Evolutionary conservation across 345 rosid genomes (phyloP).

Genomic region (Excoecaria agallocha): DNA sequence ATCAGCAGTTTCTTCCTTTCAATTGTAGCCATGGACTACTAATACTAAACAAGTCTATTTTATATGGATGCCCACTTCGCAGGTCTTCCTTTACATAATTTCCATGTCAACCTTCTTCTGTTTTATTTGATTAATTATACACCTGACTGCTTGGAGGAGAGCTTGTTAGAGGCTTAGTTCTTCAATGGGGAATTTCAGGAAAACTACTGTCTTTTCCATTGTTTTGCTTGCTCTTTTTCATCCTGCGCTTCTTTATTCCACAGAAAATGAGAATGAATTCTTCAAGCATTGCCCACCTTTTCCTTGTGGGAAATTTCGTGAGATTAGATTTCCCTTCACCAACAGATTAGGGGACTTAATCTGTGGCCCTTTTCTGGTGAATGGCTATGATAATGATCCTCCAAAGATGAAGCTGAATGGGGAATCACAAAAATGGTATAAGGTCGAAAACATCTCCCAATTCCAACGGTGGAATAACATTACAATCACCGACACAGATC

Average conservation of each 20-base stretch:
- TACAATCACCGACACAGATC: not conserved
- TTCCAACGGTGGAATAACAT: not conserved
- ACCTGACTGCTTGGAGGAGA: not conserved
- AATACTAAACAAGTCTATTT: too few relatives aligned
- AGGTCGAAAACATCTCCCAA: not conserved
- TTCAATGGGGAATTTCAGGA: constrained; percentile 3
- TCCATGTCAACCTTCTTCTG: not conserved
- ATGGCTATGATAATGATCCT: not conserved
- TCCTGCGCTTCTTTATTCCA: not conserved
- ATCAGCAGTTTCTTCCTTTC: too few relatives aligned
- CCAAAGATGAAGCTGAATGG: not conserved
- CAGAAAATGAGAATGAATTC: not conserved
- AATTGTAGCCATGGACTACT: too few relatives aligned
- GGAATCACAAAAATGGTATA: not conserved
- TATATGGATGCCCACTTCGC: too few relatives aligned
- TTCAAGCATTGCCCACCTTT: not conserved
- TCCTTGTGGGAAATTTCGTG: not conserved
- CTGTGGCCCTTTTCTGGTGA: not conserved
- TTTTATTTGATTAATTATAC: not conserved
- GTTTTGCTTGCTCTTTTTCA: not conserved
- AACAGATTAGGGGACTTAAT: not conserved
- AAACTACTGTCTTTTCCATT: not conserved
- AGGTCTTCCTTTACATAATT: too few relatives aligned
- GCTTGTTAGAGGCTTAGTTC: too few relatives aligned
- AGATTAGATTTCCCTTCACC: not conserved